Percentiles rank a stretch among this genome's conserved stretches.
phyloP scores from a whole-genome alignment of 768 basidiomycete genomes.

The Pholiota molesta region DNA sequence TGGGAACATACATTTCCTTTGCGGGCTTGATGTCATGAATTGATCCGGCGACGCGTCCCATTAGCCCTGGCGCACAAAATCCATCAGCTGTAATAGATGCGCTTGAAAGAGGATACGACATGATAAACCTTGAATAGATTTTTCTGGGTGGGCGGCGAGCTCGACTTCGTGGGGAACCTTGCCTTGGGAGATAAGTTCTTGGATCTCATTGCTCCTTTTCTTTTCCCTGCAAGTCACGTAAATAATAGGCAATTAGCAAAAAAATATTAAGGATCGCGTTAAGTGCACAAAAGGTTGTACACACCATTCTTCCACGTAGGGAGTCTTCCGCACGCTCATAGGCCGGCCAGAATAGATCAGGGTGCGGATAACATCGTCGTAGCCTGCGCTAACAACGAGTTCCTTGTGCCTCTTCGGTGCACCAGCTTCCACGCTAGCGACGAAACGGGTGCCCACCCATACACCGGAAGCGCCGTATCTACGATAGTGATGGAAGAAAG shows the following conservation, averaged over 20 bases:
- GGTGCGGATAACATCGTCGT: conserved; percentile 74
- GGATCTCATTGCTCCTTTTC: conserved; percentile 60
- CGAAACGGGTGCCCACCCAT: conserved; percentile 90
- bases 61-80: conserved; percentile 53
- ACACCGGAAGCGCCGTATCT: conserved; percentile 85
- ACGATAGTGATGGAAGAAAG: background rate
- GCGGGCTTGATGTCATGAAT: conserved; percentile 84
- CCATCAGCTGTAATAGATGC: background rate
- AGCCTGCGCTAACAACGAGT: conserved; percentile 65
- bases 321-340: conserved; percentile 78
- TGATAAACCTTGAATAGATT: conserved; percentile 55
- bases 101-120: conserved; percentile 43
- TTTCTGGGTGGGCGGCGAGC: conserved; percentile 68
- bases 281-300: conserved; percentile 13
- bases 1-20: conserved; percentile 67
- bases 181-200: conserved; percentile 59
- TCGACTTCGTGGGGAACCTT: conserved; percentile 79
- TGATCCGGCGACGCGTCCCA: conserved; percentile 78
- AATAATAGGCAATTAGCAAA: background rate
- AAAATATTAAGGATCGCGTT: background rate
- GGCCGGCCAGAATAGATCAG: conserved; percentile 80
- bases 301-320: conserved; percentile 77
- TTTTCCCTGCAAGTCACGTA: conserved; percentile 52
- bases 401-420: conserved; percentile 78
- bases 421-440: conserved; percentile 79